These are phyloP conservation scores for Histomonas meleagridis DNA, from an alignment of 208 protist genomes.

Conservation along the genomic window DNA sequence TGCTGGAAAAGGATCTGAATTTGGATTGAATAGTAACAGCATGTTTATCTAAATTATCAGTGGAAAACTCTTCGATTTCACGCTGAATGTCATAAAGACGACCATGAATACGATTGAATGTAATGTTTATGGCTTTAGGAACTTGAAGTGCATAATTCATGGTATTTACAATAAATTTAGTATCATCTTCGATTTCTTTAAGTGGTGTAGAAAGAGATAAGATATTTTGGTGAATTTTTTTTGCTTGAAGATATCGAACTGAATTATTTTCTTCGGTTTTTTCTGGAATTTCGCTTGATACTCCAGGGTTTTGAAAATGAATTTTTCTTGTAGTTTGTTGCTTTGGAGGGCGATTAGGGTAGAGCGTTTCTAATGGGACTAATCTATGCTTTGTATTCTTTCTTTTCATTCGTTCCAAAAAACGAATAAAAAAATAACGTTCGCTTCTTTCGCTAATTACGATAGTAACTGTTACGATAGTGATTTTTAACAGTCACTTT, in stretches of 20 bases:
- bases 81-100: constrained; percentile 23
- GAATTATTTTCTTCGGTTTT: neutral
- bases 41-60: neutral
- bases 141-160: constrained; percentile 18
- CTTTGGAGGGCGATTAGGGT: neutral
- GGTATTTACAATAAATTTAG: neutral
- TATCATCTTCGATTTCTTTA: constrained; percentile 26
- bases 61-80: constrained; percentile 3
- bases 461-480: too few species aligned
- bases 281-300: neutral
- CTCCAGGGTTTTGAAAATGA: neutral
- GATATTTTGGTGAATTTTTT: neutral
- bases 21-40: neutral
- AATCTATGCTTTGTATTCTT: neutral
- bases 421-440: too few species aligned
- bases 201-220: neutral
- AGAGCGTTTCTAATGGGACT: neutral
- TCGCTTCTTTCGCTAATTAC: too few species aligned
- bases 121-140: neutral
- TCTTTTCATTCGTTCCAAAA: too few species aligned
- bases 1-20: neutral
- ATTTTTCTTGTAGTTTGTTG: neutral
- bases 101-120: constrained; percentile 34
- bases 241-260: constrained; percentile 3
- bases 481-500: too few species aligned